phyloP scores from a whole-genome alignment of 345 rosid species.

The Linum tenue region DNA sequence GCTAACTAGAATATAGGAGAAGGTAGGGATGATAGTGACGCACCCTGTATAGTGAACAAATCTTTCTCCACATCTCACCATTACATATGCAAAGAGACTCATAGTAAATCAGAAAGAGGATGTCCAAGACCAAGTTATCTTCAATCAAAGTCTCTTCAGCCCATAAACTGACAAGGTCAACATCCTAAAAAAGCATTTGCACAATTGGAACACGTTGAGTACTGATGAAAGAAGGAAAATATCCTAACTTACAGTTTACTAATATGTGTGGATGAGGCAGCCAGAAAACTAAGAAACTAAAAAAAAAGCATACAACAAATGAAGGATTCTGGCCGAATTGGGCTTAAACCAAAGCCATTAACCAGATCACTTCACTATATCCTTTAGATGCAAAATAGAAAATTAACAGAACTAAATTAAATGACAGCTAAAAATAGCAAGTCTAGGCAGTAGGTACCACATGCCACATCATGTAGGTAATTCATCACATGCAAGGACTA shows the following conservation, averaged over 20 bases:
- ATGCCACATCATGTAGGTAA: no score
- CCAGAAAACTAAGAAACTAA: background rate
- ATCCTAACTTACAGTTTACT: background rate
- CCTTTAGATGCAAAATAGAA: no score
- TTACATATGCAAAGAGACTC: slow-evolving; percentile 69
- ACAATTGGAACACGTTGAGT: slow-evolving; percentile 8
- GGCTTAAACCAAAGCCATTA: background rate
- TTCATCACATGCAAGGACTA: background rate
- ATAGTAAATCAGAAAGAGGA: slow-evolving; percentile 65
- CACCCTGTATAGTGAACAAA: slow-evolving; percentile 74
- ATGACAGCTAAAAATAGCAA: no score
- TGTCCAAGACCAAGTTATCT: slow-evolving; percentile 71
- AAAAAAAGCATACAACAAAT: background rate
- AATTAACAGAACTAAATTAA: background rate
- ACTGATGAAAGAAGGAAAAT: slow-evolving; percentile 5
- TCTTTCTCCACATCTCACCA: slow-evolving; percentile 67
- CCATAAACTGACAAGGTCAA: slow-evolving; percentile 77
- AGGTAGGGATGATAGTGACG: slow-evolving; percentile 19
- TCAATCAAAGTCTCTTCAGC: slow-evolving; percentile 84
- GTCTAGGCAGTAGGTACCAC: no score
- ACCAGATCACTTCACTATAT: background rate
- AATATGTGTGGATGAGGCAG: background rate
- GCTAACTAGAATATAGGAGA: slow-evolving; percentile 13
- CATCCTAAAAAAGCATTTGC: slow-evolving; percentile 38
- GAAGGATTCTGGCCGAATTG: background rate